Evolutionary conservation across 2,329 filamentous ascomycete genomes (phyloP), one percentile per base, ranked within the genome.

Genomic region (Aspergillus hiratsukae): DNA sequence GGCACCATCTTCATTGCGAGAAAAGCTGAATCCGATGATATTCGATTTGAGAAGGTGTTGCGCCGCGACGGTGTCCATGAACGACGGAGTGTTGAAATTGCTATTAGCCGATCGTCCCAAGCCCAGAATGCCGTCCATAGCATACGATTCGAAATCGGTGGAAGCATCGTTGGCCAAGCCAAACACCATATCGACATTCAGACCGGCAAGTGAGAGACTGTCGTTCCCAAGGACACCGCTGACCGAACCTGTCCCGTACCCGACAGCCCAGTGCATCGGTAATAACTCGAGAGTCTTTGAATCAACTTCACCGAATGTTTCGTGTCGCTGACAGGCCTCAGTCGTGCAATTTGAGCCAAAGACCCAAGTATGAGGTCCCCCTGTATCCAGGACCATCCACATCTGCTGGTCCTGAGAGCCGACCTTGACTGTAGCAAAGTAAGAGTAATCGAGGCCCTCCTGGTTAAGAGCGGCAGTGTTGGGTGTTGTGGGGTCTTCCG

Each of bases 121-220:
- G 3, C 91, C 91, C 2, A 96, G 76, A 50, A 96, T 95, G 25
- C 91, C 91, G 70, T 96, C 91, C 72, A 96, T 91, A 1, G 90
- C 88, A 65, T 93, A 96, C 52, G 83, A 81, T 28, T 78, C 75
- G 71, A 96, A 96, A 61, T 94, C 86, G 52, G 84, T 74, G 1
- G 89, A 91, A 1, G 89, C 89, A 25, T 81, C 81, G 35, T 81
- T 83, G 23, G 88, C 90, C 57, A 92, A 74, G 4, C 91, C 91
- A 66, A 96, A 89, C 3, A 83, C 78, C 64, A 91, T 80, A 1
- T 80, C 71, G 14, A 90, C 69, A 45, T 79, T 82, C 59, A 92
- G 78, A 17, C 83, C 84, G 2, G 86, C 88, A 61, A 96, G 75
- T 3, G 80, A 78, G 23, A 94, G 69, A 0, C 78, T 85, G 66